Base-by-base conservation (phyloP, 2,329 filamentous ascomycete species). In the Hortaea werneckii region DNA sequence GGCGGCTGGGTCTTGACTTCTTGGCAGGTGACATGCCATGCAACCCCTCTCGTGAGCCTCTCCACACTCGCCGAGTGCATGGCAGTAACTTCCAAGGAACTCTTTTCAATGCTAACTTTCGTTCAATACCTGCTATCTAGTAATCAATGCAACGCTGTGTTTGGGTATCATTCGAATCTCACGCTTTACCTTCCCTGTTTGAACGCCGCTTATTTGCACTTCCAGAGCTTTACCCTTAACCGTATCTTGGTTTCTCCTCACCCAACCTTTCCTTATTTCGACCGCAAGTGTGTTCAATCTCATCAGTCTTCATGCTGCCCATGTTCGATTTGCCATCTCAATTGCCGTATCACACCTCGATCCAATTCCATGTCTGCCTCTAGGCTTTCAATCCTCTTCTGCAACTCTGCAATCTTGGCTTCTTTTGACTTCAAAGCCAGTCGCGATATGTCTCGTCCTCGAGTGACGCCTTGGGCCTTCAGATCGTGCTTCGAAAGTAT, bases 361-460 rank as follows among this genome's bases (percentile, higher is more conserved):
- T 76, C 72, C 48, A 75, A 68, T 55, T 79, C 74, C 29, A 68
- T 60, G 56, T 81, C 75, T 9, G 72, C 69, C 58, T 79, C 74
- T 34, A 82, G 59, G 4, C 64, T 66, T 6, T 60, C 65, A 72
- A 94, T 57, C 58, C 80, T 75, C 10, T 71, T 70, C 58, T 80
- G 74, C 32, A 83, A 60, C 9, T 65, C 67, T 4, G 63, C 65
- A 72, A 94, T 70, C 55, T 82, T 68, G 59, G 85, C 68, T 69
- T 90, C 82, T 52, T 80, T 81, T 4, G 73, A 71, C 58, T 78
- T 80, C 30, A 86, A 58, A 4, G 74, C 76, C 6, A 76, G 62
- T n/a, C 85, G 68, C 3, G 77, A 74, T 5, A 82, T 75, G 49
- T 90, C 83, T 2, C 84, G 70, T 0, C 83, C 82, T 50, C 75